Conservation (phyloP, 169 alveolate genomes). For the Plasmodium ovale region DNA sequence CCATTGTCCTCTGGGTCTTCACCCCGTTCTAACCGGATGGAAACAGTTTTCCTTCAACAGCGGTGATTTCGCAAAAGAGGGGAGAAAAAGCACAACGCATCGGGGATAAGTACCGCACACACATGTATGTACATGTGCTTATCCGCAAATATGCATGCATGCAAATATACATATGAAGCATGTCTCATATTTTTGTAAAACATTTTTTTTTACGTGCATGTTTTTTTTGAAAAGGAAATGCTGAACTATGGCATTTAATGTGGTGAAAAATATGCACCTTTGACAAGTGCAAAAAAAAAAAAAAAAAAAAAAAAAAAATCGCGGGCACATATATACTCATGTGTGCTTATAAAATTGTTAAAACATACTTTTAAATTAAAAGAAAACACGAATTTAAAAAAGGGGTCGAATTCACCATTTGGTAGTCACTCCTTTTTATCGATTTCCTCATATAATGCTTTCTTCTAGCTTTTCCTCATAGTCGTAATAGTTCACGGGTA, state of each 20-base stretch:
- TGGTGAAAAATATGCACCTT: no score
- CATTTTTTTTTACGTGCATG: no score
- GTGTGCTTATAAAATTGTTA: not conserved
- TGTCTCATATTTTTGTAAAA: no score
- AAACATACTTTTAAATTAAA: not conserved
- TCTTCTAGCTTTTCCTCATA: conserved; percentile 75
- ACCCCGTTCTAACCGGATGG: conserved; percentile 49
- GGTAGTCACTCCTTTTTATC: no score
- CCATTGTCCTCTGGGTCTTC: conserved; percentile 70
- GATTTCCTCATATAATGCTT: conserved; percentile 30
- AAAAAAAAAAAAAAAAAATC: no score
- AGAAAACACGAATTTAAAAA: conserved; percentile 17
- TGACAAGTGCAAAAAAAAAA: no score
- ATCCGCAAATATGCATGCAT: not conserved
- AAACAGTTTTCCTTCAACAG: no score
- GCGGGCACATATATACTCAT: not conserved
- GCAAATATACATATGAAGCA: not conserved
- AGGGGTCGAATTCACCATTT: no score
- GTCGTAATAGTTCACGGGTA: conserved; percentile 78
- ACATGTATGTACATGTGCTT: not conserved
- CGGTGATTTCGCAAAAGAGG: not conserved
- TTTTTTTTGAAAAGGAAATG: not conserved
- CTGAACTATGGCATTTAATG: no score
- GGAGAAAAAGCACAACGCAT: no score
- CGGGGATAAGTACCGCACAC: no score